Evolutionary conservation across 345 rosid genomes (phyloP).

Genomic region (Syzygium oleosum): DNA sequence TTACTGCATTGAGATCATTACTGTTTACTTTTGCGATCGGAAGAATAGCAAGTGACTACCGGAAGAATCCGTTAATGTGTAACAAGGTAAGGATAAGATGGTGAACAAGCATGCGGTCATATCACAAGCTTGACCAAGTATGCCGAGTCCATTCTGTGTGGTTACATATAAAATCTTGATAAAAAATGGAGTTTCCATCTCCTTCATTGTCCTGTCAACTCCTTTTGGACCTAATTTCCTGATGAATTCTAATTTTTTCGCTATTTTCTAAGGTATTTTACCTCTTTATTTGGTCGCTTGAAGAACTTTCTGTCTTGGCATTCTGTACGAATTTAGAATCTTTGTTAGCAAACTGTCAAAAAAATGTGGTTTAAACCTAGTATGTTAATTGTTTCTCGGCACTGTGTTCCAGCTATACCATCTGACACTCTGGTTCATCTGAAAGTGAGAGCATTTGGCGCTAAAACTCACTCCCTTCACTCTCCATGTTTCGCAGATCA

Average conservation of each 20-base stretch:
- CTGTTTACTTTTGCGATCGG: background rate
- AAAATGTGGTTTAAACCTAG: background rate
- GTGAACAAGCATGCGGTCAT: background rate
- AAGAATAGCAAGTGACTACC: background rate
- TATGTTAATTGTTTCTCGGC: background rate
- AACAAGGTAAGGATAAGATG: background rate
- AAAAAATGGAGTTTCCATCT: background rate
- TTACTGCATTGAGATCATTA: background rate
- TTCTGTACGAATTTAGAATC: background rate
- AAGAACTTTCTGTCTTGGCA: background rate
- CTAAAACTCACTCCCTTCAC: background rate
- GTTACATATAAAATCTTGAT: background rate
- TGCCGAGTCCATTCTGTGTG: background rate
- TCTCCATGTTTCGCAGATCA: constrained; percentile 15
- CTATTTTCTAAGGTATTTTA: background rate
- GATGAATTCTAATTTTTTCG: background rate
- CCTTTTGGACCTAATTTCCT: background rate
- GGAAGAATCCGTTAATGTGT: background rate
- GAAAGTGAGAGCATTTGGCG: background rate
- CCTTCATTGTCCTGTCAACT: background rate
- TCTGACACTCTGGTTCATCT: background rate
- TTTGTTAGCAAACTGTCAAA: background rate
- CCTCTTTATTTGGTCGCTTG: background rate
- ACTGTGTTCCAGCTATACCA: background rate
- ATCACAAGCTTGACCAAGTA: background rate